Evolutionary conservation across 1,284 basidiomycete genomes (phyloP), one percentile per base, ranked within the genome.

Genomic region (Cutaneotrichosporon cavernicola): DNA sequence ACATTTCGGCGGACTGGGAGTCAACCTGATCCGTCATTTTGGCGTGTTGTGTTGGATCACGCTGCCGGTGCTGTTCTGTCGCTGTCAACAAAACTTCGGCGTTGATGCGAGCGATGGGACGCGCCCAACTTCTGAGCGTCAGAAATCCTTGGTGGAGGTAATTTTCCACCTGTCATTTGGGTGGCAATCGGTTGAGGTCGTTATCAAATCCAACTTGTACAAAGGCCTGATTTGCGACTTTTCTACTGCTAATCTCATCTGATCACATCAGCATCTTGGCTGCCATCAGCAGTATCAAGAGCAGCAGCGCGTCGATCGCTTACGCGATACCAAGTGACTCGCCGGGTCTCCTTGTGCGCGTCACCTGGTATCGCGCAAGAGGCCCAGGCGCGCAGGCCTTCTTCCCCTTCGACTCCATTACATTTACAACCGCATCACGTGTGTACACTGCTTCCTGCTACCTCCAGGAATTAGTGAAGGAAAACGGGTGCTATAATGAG

Each of bases 401-500:
- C 43, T 56, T 22, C 18, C 9, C 30, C 26, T 26, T 34, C 46
- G 8, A 46, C 31, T 26, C 18, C 22, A 6, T 59, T 32, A 5
- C 18, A 14, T 10, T 40, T 51, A 38, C 51, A 50, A 36, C 60
- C 55, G 72, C 72, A 72, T 71, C 68, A 63, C 68, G 69, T 75
- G 76, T 78, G 76, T 78, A 78, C 73, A 72, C 73, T 76, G 73
- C 46, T 65, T 71, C 74, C 72, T 70, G 68, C 61, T 32, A 56
- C 64, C 71, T 62, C 72, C 73, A 69, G 73, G 73, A 55, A 66
- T 61, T 69, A 76, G 73, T 73, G 74, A 78, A 73, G 43, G 72
- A 72, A 72, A 77, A 76, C 71, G 70, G 71, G 72, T 77, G 76
- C 76, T 63, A 78, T 51, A 77, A 64, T 73, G 70, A 77, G 71